Conservation (phyloP, 2,329 filamentous ascomycete species). For the Colletotrichum salicis region DNA sequence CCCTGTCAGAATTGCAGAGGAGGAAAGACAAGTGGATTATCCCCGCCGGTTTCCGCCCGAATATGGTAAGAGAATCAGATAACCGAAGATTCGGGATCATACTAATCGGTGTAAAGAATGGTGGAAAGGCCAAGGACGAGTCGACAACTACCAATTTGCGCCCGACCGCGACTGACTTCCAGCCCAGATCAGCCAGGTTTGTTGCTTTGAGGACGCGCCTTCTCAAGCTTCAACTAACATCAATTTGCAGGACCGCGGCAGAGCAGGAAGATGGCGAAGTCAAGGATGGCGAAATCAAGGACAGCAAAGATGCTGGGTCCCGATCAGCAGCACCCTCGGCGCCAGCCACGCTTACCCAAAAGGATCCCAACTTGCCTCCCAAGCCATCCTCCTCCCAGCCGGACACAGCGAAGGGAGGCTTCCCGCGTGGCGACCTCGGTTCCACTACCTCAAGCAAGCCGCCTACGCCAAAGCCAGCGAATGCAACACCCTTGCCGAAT, state of each 20-base stretch:
- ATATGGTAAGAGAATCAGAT: slow-evolving; percentile 59
- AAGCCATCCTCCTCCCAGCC: slow-evolving; percentile 36
- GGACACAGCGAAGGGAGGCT: slow-evolving; percentile 39
- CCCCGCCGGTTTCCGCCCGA: slow-evolving; percentile 77
- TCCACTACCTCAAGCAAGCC: slow-evolving; percentile 40
- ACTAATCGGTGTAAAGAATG: slow-evolving; percentile 54
- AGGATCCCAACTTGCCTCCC: slow-evolving; percentile 33
- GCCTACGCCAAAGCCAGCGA: slow-evolving; percentile 41
- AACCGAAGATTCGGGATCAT: slow-evolving; percentile 38
- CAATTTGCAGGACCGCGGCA: slow-evolving; percentile 38
- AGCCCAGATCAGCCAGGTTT: slow-evolving; percentile 59
- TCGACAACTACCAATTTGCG: slow-evolving; percentile 58
- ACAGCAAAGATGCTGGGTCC: slow-evolving; percentile 46
- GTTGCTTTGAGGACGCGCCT: slow-evolving; percentile 19
- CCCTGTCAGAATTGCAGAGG: slow-evolving; percentile 76
- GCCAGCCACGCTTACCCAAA: slow-evolving; percentile 12
- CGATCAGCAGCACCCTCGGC: slow-evolving; percentile 7
- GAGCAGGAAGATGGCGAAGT: slow-evolving; percentile 81
- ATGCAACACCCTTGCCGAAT: slow-evolving; percentile 28
- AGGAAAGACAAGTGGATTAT: slow-evolving; percentile 76
- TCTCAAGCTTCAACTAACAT: neutral
- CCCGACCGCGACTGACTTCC: slow-evolving; percentile 72
- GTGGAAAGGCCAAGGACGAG: slow-evolving; percentile 51
- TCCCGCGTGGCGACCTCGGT: slow-evolving; percentile 1
- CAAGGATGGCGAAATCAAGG: slow-evolving; percentile 70